Evolutionary conservation across 1,139 yeast species (phyloP), one percentile per base, ranked within the genome.

Genomic region (Pichia sp.): DNA sequence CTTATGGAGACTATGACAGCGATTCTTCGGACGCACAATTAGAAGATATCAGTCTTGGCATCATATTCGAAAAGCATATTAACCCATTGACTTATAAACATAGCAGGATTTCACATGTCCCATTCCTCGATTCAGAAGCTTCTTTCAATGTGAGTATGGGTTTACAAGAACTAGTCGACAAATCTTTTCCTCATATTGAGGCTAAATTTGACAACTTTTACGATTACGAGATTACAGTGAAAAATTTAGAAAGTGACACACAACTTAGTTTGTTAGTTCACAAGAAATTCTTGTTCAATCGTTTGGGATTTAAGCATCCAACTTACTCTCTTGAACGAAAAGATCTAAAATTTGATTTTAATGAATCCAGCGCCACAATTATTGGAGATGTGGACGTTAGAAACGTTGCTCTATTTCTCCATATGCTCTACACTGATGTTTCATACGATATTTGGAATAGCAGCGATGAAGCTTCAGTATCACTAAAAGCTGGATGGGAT

Each of bases 341-440:
- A n/a, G 60, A 57, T 26, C 44, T 63, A 2, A 19, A 6, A 2
- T 38, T 64, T 5, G 29, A 44, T 4, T 50, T 53, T n/a, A 19
- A 42, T 11, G 53, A 56, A 2, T 36, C 36, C 8, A 45, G 52
- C 4, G 45, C 59, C 13, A 19, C 29, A 1, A 54, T 65, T 8
- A 16, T 55, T 19, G 69, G 70, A 19, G 56, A 60, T 30, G 53
- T 66, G 6, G 61, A 61, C n/a, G 30, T 64, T 1, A 53, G 70
- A 26, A 62, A 76, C 2, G 65, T 74, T 34, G 62, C 72, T 11
- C 64, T 77, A 4, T 58, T 75, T 31, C 51, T 76, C 4, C 77
- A 79, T 57, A 75, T 72, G 54, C 52, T 80, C 1, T 81, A 81
- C 63, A 79, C 84, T 0, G 83, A 79, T 56, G 65, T 65, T 8